Evolutionary conservation across 2,329 filamentous ascomycete genomes (phyloP), one percentile per base, ranked within the genome.

Genomic region (Apiospora rasikravindrae): DNA sequence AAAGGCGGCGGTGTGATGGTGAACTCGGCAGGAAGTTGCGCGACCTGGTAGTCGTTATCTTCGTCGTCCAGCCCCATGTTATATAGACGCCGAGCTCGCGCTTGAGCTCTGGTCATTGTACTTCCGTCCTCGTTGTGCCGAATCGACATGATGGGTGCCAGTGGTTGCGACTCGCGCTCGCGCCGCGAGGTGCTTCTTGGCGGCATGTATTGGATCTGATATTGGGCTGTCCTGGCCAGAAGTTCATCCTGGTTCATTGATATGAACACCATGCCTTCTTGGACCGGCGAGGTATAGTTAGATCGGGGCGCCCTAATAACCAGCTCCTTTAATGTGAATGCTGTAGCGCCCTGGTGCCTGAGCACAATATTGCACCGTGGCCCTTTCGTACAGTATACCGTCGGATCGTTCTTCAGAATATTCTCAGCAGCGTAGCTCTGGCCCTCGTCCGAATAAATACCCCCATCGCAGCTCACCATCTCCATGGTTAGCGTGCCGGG

Each of bases 241-340:
- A 96, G 84, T 73, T 96, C 92, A 76, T 97, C 91, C 49, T 91
- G 89, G 53, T 91, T 89, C 95, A 98, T 98, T 66, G 94, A 90
- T 40, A 98, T 88, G 79, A 98, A 98, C 0, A 98, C 89, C 88
- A 98, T 92, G 64, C 96, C 96, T 87, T 97, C 93, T 82, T 96
- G 92, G 70, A 98, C 92, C 93, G 95, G 95, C 77, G 94, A 92
- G 73, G 94, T 95, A 81, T 95, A 98, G 70, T 94, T 93, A 61
- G 88, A 85, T 47, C 91, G 90, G 0, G 96, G 96, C 13, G 94
- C 94, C 80, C 94, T 95, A 82, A 98, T 97, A 74, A 97, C 88
- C 69, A 98, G 84, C 83, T 96, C 96, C 76, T 94, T 93, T 71
- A 98, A 83, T 71, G 89, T 93, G 78, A 98, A 98, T 0, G 93